phyloP scores from a whole-genome alignment of 2,329 filamentous ascomycete species.

The Penicillium palitans region DNA sequence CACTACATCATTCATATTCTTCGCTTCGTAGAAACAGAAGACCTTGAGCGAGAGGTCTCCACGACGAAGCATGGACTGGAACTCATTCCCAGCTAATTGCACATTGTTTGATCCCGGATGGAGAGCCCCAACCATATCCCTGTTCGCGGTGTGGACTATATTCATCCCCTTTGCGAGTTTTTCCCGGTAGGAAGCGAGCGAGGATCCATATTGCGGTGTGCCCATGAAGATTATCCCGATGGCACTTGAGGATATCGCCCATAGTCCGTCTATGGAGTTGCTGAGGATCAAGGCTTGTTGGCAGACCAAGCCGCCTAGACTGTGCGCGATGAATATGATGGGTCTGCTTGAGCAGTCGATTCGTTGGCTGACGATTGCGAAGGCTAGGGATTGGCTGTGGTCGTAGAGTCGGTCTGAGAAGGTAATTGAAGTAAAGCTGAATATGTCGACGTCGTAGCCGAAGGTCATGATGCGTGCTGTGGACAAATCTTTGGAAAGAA shows the following conservation, averaged over 20 bases:
- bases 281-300: constrained; percentile 14
- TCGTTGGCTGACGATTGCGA: constrained; percentile 9
- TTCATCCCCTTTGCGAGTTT: constrained; percentile 6
- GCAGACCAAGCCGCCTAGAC: constrained; percentile 33
- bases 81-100: constrained; percentile 5
- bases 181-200: constrained; percentile 5
- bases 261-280: constrained; percentile 9
- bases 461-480: constrained; percentile 10
- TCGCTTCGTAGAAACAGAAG: constrained; percentile 16
- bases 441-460: constrained; percentile 7
- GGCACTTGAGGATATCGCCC: constrained; percentile 16
- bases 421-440: background rate
- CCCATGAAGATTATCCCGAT: constrained; percentile 40
- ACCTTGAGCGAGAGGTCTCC: constrained; percentile 7
- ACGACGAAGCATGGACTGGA: constrained; percentile 9
- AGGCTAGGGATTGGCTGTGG: constrained; percentile 5
- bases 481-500: constrained; percentile 16
- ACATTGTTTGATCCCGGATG: constrained; percentile 1
- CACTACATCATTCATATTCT: constrained; percentile 5
- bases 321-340: constrained; percentile 31
- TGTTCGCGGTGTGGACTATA: background rate
- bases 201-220: constrained; percentile 38
- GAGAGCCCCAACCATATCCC: background rate
- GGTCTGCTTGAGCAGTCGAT: constrained; percentile 3
- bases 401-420: background rate